Evolutionary conservation across 202 grass and related monocot species (phyloP).

Genomic region (Panicum virgatum): DNA sequence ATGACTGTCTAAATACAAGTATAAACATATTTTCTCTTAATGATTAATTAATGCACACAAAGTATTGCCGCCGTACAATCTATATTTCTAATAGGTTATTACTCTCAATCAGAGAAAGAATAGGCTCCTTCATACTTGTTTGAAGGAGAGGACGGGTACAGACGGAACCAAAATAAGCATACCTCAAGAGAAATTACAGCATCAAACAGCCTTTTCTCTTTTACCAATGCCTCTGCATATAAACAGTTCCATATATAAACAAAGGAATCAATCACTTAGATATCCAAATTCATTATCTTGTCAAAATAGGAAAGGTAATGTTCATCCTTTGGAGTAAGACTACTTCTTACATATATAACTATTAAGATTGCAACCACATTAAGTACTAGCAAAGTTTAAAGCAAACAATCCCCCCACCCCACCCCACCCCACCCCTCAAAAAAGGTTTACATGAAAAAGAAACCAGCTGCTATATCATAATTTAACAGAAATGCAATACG

Average conservation of each 20-base stretch:
- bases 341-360: neutral
- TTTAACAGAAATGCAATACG: neutral
- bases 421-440: neutral
- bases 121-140: neutral
- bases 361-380: neutral
- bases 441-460: neutral
- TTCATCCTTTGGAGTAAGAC: neutral
- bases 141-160: neutral
- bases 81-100: neutral
- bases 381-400: neutral
- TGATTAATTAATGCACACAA: neutral
- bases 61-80: neutral
- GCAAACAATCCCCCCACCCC: neutral
- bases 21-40: neutral
- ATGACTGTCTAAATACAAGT: neutral
- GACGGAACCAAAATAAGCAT: conserved; percentile 10
- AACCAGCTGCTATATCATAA: neutral
- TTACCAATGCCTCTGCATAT: conserved; percentile 75
- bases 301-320: neutral
- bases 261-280: neutral
- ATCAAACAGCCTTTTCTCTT: conserved; percentile 76
- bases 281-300: conserved; percentile 2
- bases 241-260: conserved; percentile 37
- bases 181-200: conserved; percentile 93
- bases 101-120: neutral